Percentiles rank a stretch among this genome's conserved stretches.
These are phyloP conservation scores for Arthromyces matolae DNA, from an alignment of 768 basidiomycete genomes.

Conservation along the genomic window DNA sequence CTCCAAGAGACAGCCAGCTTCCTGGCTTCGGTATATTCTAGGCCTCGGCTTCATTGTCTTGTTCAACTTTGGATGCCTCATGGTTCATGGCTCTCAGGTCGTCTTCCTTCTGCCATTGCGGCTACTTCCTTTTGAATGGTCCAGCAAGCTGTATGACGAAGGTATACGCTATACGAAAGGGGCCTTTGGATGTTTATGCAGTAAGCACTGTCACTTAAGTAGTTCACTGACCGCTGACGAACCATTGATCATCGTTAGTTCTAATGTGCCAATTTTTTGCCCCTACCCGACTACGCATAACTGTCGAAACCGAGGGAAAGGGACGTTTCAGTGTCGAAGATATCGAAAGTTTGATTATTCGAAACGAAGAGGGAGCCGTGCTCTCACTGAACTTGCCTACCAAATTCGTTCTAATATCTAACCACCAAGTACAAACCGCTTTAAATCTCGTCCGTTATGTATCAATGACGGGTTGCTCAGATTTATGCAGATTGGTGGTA, in stretches of 20 bases:
- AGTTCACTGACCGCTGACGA: too few species aligned
- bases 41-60: constrained; percentile 51
- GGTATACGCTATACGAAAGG: constrained; percentile 82
- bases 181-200: constrained; percentile 69
- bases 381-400: constrained; percentile 66
- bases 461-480: constrained; percentile 32
- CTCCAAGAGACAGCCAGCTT: constrained; percentile 42
- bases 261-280: constrained; percentile 81
- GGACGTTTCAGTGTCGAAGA: constrained; percentile 62
- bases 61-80: constrained; percentile 63
- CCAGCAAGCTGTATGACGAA: constrained; percentile 56
- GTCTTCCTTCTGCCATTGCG: constrained; percentile 64
- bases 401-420: constrained; percentile 82
- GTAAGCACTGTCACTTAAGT: constrained; percentile 38
- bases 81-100: constrained; percentile 73
- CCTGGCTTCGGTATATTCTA: constrained; percentile 50
- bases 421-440: constrained; percentile 72
- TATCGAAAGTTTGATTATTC: constrained; percentile 52
- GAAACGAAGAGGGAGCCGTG: constrained; percentile 54
- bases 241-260: too few species aligned
- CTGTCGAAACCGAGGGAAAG: constrained; percentile 67
- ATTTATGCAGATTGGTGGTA: constrained; percentile 87
- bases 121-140: constrained; percentile 55
- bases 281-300: constrained; percentile 67
- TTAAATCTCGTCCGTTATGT: not conserved